These are phyloP conservation scores for Russula abietina DNA, from an alignment of 768 basidiomycete genomes.

Conservation along the genomic window DNA sequence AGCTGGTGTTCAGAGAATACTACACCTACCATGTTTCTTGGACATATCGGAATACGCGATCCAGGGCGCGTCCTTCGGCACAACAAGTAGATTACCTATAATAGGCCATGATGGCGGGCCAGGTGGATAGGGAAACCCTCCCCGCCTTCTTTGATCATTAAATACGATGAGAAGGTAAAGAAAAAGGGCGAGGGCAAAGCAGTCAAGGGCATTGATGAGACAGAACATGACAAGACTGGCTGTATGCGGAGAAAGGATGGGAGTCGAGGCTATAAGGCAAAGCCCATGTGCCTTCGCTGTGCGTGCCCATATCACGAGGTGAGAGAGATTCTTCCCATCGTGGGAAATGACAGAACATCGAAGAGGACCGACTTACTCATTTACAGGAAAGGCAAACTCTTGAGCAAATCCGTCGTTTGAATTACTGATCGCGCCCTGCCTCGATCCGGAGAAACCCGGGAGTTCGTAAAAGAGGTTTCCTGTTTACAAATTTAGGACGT, in stretches of 20 bases:
- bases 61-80: background rate
- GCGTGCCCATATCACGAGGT: background rate
- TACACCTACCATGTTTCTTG: conserved; percentile 10
- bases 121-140: background rate
- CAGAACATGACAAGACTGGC: background rate
- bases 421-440: too few relatives aligned
- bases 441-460: too few relatives aligned
- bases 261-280: background rate
- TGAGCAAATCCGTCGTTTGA: background rate
- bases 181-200: background rate
- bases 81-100: conserved; percentile 13
- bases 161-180: background rate
- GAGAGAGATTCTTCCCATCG: background rate
- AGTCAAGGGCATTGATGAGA: background rate
- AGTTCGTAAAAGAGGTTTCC: too few relatives aligned
- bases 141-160: background rate
- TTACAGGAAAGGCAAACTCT: background rate
- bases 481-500: background rate
- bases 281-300: background rate
- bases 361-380: too few relatives aligned
- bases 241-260: background rate
- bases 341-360: background rate
- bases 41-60: background rate
- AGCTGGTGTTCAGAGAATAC: background rate
- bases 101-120: background rate